Evolutionary conservation across 1,284 basidiomycete genomes (phyloP).

Genomic region (Wolfiporia cocos): DNA sequence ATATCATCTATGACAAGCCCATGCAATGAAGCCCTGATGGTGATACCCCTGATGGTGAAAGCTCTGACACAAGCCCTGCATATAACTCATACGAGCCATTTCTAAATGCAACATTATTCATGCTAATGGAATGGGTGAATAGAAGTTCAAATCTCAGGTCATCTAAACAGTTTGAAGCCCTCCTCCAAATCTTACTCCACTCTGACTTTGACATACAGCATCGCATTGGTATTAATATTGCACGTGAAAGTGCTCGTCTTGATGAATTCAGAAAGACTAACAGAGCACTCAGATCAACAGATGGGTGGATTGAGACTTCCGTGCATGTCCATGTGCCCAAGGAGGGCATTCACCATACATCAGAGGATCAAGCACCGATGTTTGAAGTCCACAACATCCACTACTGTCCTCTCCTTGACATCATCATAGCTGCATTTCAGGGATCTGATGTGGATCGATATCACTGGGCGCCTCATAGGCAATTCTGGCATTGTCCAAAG

Average conservation of each 20-base stretch:
- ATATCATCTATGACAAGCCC: neutral
- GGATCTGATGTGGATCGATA: neutral
- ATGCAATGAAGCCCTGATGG: neutral
- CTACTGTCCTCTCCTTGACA: constrained; percentile 6
- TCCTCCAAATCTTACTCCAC: constrained; percentile 8
- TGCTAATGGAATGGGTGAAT: too few relatives aligned
- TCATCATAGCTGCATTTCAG: constrained; percentile 9
- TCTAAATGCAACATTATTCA: too few relatives aligned
- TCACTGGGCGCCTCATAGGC: constrained; percentile 5
- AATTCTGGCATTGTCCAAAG: constrained; percentile 1
- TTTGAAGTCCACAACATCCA: constrained; percentile 21
- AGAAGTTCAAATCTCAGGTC: too few relatives aligned
- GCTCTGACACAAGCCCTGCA: neutral
- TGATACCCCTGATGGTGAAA: neutral
- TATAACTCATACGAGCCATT: constrained; percentile 2
- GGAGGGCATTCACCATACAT: constrained; percentile 6
- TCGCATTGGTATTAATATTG: constrained; percentile 12
- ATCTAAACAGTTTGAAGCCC: too few relatives aligned
- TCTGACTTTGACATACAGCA: neutral
- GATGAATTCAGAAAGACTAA: too few relatives aligned
- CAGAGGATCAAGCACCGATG: constrained; percentile 18
- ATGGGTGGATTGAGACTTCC: constrained; percentile 21
- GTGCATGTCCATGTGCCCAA: constrained; percentile 21
- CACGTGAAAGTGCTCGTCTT: too few relatives aligned
- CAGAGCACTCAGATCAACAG: constrained; percentile 2